Evolutionary conservation across 805 yeast genomes (phyloP), one percentile per base, ranked within the genome.

Genomic region (Saturnispora saitoi): DNA sequence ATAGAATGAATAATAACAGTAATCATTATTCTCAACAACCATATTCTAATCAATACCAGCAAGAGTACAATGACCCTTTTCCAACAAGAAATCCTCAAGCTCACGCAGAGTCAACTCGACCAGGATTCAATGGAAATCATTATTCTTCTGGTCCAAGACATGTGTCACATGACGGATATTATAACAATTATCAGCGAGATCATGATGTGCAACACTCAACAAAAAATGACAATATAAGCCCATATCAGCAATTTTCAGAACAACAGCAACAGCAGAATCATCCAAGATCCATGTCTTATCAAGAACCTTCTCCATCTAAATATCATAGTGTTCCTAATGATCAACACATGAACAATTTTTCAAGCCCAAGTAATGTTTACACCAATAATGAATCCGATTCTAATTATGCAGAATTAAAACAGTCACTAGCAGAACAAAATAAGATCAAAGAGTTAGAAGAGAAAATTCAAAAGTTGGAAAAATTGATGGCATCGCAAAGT

Each of bases 401-500:
- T 31, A 32, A 17, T 20, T 12, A 10, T 26, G 19, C 24, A 14
- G 42, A 36, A 17, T 12, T 11, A 34, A 34, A 34, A 2, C 38
- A 15, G 17, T 7, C 24, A 20, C 17, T 14, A 15, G 39, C 30
- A 17, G 53, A 44, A 2, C 54, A 51, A 31, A 56, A 55, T 6
- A 52, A 64, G 43, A 62, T 64, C 32, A 56, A 56, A 43, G 50
- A 48, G n/a, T 50, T 64, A n/a, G 68, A 64, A 40, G 67, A 61
- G 22, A 64, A 64, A 45, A 60, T 64, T 19, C 61, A 61, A 34
- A 54, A 55, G 30, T 52, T 64, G 30, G 68, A 64, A 45, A 54
- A 54, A 34, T 56, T 59, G 41, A 51, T 64, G 31, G 58, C 60
- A 8, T 30, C 54, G 34, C 49, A 49, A 2, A 44, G 32, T 14